Percentiles rank a stretch among this genome's conserved stretches.
These are phyloP conservation scores for Scutellaria baicalensis DNA, from an alignment of 257 asterid species.

Conservation along the genomic window DNA sequence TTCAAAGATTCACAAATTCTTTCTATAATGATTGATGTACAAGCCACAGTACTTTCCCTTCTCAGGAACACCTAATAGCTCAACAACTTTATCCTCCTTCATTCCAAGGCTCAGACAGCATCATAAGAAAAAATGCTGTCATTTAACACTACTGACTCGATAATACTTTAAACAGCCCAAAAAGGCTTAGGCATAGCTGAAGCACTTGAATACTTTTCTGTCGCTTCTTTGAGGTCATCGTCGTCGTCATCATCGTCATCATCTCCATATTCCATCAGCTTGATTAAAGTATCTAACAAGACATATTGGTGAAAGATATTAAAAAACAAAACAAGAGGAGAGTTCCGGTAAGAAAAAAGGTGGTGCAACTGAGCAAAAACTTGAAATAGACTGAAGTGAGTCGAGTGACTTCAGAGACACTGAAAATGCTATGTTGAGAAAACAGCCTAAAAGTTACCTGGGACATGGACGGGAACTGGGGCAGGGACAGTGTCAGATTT, in stretches of 20 bases:
- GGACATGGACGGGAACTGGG: constrained; percentile 22
- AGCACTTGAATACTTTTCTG: constrained; percentile 24
- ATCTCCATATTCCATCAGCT: constrained; percentile 93
- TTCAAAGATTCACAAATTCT: too few relatives aligned
- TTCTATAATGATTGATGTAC: too few relatives aligned
- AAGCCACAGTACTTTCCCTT: too few relatives aligned
- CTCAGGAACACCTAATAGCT: too few relatives aligned
- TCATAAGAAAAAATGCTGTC: too few relatives aligned
- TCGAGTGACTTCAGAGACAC: too few relatives aligned
- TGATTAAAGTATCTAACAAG: constrained; percentile 62
- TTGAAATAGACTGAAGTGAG: too few relatives aligned
- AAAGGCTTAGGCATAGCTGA: constrained; percentile 52
- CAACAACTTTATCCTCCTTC: too few relatives aligned
- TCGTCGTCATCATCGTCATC: constrained; percentile 37
- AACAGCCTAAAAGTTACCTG: constrained; percentile 38
- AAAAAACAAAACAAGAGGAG: neutral
- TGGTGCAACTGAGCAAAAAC: neutral
- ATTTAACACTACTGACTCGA: too few relatives aligned
- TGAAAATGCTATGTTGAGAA: neutral
- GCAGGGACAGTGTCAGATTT: constrained; percentile 42
- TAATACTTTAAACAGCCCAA: constrained; percentile 49
- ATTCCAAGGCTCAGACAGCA: too few relatives aligned
- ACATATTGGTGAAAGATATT: neutral
- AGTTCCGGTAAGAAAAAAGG: neutral
- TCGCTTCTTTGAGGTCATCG: constrained; percentile 21